Base-by-base conservation (phyloP, 1,284 basidiomycete genomes). In the Termitomyces sp. region DNA sequence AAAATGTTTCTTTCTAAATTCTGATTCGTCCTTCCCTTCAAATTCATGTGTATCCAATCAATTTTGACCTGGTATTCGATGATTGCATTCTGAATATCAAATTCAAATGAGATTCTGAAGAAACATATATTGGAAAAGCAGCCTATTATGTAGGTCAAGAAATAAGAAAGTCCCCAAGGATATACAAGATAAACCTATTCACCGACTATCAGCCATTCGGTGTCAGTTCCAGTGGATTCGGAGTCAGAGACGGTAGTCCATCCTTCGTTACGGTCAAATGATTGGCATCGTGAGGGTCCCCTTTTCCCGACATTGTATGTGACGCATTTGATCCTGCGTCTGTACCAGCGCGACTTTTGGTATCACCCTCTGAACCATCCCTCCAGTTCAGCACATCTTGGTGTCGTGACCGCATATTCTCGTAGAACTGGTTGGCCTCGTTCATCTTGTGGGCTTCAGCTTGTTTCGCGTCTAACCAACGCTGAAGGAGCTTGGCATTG, bases 391-490 rank as follows among this genome's bases (percentile, higher is more conserved):
- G 47, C 21, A 63, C 62, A 28, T 81, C 76, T 59, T 86, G 77
- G 62, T 83, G 83, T 53, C 78, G 80, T 36, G 86, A 82, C 56
- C 84, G 84, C 83, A 91, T 84, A 60, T 86, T 84, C 68, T 91
- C 88, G 64, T 91, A 91, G 68, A 89, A 89, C 55, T 87, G 79
- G 65, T 92, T 91, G 15, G 86, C 90, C 63, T 92, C 90, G 72
- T 99, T 98, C 90, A 99, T 93, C 74, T 86, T 87, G 69, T 95
- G 93, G 5, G 89, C 96, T 65, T 95, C 94, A 13, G 83, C 77
- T 66, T 97, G 93, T 75, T 97, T 97, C 62, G 90, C 88, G 68
- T 98, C 94, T 24, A 98, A 78, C 94, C 94, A 98, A 15, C 94
- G 86, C 68, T 98, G 93, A 1, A 99, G 78, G 40, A 99, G 80